phyloP scores from a whole-genome alignment of 1,284 basidiomycete genomes.

The Ganoderma sp. region DNA sequence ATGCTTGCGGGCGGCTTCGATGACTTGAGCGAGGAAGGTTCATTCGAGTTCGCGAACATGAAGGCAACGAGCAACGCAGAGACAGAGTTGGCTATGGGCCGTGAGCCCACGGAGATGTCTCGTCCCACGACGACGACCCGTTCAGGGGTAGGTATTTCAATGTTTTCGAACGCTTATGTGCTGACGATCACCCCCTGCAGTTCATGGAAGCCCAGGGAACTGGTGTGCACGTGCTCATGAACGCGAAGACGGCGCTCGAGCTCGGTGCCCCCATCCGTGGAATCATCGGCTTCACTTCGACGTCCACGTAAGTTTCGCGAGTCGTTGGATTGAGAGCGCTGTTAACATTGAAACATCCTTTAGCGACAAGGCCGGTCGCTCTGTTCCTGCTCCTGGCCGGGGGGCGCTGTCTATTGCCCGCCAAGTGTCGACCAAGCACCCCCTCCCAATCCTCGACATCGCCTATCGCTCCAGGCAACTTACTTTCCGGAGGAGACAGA shows the following conservation, averaged over 20 bases:
- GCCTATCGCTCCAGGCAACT: conserved; percentile 91
- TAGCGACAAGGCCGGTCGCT: conserved; percentile 94
- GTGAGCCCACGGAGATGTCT: conserved; percentile 98
- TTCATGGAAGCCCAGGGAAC: conserved; percentile 99
- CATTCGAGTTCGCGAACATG: conserved; percentile 99
- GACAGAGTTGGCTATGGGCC: conserved; percentile 97
- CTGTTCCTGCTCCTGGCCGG: conserved; percentile 91
- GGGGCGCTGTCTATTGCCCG: conserved; percentile 88
- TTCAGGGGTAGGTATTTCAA: conserved; percentile 68
- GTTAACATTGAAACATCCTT: conserved; percentile 26
- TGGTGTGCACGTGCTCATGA: conserved; percentile 98
- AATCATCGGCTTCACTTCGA: conserved; percentile 94
- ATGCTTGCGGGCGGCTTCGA: conserved; percentile 99
- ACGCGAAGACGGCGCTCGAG: conserved; percentile 92
- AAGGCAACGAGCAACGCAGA: conserved; percentile 98
- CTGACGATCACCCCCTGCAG: conserved; percentile 42
- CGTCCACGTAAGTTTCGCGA: conserved; percentile 77
- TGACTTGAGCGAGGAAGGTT: conserved; percentile 96
- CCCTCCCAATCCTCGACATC: conserved; percentile 79
- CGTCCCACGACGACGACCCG: conserved; percentile 96
- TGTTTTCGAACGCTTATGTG: conserved; percentile 18
- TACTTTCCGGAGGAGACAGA: conserved; percentile 90
- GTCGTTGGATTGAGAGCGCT: not conserved
- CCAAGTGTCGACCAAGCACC: conserved; percentile 77
- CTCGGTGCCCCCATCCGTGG: conserved; percentile 94